phyloP scores from a whole-genome alignment of 306 rosid species.

The Vigna reflexopilosa region DNA sequence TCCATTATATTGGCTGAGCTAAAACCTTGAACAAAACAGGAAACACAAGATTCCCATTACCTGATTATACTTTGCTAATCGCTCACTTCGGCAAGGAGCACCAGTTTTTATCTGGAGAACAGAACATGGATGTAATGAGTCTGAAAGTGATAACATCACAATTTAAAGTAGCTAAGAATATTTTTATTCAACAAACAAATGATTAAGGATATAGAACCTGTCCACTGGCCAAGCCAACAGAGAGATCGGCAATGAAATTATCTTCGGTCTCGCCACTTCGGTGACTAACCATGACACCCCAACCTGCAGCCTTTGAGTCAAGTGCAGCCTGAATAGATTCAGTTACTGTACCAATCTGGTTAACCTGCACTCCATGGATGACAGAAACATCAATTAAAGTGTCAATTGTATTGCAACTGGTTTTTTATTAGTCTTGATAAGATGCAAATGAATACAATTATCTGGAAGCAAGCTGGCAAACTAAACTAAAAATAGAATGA shows the following conservation, averaged over 20 bases:
- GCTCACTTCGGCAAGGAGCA: conserved; percentile 98
- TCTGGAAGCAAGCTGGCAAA: conserved; percentile 22
- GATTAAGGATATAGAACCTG: conserved; percentile 63
- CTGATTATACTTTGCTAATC: conserved; percentile 99
- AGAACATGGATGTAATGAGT: conserved; percentile 51
- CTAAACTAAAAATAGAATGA: conserved; percentile 5
- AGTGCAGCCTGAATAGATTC: conserved; percentile 98
- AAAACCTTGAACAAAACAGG: neutral
- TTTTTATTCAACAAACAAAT: conserved; percentile 21
- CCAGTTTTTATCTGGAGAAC: conserved; percentile 86
- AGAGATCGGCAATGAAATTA: conserved; percentile 98
- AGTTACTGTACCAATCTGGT: conserved; percentile 95
- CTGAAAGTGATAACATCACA: conserved; percentile 38
- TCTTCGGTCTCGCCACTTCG: conserved; percentile 99
- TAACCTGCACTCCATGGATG: conserved; percentile 68
- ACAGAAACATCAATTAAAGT: conserved; percentile 32
- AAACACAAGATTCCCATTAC: conserved; percentile 48
- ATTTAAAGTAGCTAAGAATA: conserved; percentile 5
- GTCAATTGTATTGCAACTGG: conserved; percentile 2
- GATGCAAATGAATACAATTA: neutral
- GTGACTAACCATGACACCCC: conserved; percentile 99
- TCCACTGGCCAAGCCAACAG: conserved; percentile 99
- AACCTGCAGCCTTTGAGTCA: conserved; percentile 98
- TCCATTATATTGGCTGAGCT: neutral
- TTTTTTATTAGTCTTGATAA: conserved; percentile 12